phyloP scores from a whole-genome alignment of 2,329 filamentous ascomycete genomes.

The Rutstroemia sp. region DNA sequence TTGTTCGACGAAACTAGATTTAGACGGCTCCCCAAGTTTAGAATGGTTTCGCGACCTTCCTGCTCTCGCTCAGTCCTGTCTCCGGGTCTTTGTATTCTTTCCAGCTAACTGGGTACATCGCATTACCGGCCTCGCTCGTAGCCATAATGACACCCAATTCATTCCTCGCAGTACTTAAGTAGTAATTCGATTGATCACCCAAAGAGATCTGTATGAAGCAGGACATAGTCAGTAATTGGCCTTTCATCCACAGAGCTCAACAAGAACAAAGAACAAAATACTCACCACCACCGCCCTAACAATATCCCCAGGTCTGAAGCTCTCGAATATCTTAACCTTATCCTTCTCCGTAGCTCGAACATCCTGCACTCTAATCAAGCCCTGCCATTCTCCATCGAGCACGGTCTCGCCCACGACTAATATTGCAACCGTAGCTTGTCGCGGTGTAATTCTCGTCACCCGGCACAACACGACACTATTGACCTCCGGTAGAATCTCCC shows the following conservation, averaged over 20 bases:
- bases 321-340: constrained; percentile 82
- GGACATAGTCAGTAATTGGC: neutral
- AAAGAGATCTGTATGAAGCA: constrained; percentile 59
- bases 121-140: constrained; percentile 76
- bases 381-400: constrained; percentile 74
- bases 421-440: constrained; percentile 81
- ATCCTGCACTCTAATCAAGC: constrained; percentile 80
- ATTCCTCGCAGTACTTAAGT: constrained; percentile 86
- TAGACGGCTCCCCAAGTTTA: constrained; percentile 30
- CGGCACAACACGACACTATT: constrained; percentile 74
- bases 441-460: constrained; percentile 76
- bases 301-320: constrained; percentile 87
- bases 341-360: constrained; percentile 95
- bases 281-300: constrained; percentile 73
- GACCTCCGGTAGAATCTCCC: constrained; percentile 75
- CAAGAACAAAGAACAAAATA: neutral
- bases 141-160: constrained; percentile 93
- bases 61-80: constrained; percentile 66
- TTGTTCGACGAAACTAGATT: neutral
- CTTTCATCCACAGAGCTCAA: neutral
- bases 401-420: constrained; percentile 70
- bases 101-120: constrained; percentile 92
- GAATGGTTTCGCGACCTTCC: constrained; percentile 92
- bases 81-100: constrained; percentile 84
- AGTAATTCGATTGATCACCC: constrained; percentile 92